A percentile compares a stretch with the other conserved stretches of the same genome.
These are phyloP conservation scores for Fusarium sp. DNA, from an alignment of 2,329 filamentous ascomycete genomes.

Conservation along the genomic window DNA sequence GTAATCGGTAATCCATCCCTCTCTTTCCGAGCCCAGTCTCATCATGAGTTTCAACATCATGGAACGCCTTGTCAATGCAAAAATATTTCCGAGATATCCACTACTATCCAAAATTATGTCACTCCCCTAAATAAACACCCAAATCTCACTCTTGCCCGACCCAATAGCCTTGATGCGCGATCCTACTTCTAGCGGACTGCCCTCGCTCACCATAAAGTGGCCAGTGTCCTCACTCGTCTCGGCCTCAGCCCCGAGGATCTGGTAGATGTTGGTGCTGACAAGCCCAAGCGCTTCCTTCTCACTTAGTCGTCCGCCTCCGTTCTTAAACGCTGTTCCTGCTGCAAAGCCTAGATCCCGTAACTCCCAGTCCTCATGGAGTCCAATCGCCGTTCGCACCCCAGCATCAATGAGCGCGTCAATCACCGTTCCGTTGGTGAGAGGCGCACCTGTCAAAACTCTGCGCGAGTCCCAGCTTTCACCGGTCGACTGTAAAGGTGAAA, in stretches of 20 bases:
- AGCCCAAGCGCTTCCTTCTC: slow-evolving; percentile 71
- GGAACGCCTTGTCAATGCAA: not conserved
- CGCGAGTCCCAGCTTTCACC: slow-evolving; percentile 73
- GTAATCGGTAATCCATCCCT: slow-evolving; percentile 25
- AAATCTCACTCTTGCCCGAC: slow-evolving; percentile 51
- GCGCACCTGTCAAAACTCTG: slow-evolving; percentile 74
- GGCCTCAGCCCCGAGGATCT: slow-evolving; percentile 67
- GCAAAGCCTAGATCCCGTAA: slow-evolving; percentile 72
- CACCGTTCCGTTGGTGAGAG: slow-evolving; percentile 76
- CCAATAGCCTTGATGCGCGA: slow-evolving; percentile 69
- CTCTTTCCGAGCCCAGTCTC: slow-evolving; percentile 20
- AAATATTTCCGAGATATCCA: not conserved
- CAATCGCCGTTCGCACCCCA: slow-evolving; percentile 72
- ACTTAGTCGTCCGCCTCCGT: slow-evolving; percentile 67
- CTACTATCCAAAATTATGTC: not conserved
- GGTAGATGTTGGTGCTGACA: slow-evolving; percentile 70
- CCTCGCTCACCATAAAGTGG: slow-evolving; percentile 76
- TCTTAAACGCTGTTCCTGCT: slow-evolving; percentile 73
- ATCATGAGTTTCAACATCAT: not conserved
- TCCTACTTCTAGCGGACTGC: slow-evolving; percentile 73
- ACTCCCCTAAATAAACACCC: slow-evolving; percentile 53
- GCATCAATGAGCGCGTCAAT: slow-evolving; percentile 72
- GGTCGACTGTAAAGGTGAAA: slow-evolving; percentile 72
- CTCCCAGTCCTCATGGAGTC: slow-evolving; percentile 74
- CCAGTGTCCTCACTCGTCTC: slow-evolving; percentile 46